These are phyloP conservation scores for Penicillium olsonii DNA, from an alignment of 2,329 filamentous ascomycete genomes.

Conservation along the genomic window DNA sequence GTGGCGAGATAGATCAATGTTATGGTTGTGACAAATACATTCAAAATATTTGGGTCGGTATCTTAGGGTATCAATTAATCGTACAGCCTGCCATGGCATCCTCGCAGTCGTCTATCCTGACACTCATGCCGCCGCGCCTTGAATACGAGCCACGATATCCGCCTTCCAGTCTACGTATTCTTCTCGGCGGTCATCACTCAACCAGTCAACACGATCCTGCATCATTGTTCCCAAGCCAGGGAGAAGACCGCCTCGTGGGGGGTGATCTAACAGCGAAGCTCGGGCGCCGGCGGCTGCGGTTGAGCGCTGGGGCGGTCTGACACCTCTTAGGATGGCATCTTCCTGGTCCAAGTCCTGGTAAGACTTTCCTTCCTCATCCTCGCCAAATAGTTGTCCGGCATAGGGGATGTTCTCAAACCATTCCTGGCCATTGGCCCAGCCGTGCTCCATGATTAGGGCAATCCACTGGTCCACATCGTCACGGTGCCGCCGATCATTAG, in stretches of 20 bases:
- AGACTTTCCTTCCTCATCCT: constrained; percentile 34
- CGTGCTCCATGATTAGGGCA: constrained; percentile 52
- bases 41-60: constrained; percentile 3
- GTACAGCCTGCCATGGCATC: constrained; percentile 5
- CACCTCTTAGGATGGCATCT: constrained; percentile 21
- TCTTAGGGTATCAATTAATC: constrained; percentile 24
- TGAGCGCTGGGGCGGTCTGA: constrained; percentile 28
- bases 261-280: constrained; percentile 13
- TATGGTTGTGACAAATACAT: not conserved
- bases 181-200: constrained; percentile 46
- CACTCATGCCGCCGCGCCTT: constrained; percentile 21
- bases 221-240: constrained; percentile 54
- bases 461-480: constrained; percentile 65
- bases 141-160: constrained; percentile 41
- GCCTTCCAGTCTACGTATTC: constrained; percentile 49
- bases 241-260: constrained; percentile 39
- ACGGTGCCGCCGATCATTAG: constrained; percentile 43
- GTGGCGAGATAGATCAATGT: not conserved
- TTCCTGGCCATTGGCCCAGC: constrained; percentile 60
- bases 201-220: constrained; percentile 50
- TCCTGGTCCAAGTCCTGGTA: constrained; percentile 40
- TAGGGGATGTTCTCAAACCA: constrained; percentile 65
- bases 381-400: constrained; percentile 37
- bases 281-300: constrained; percentile 17
- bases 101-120: not conserved